phyloP scores from a whole-genome alignment of 139 green algal species.

The Micromonas pusilla region DNA sequence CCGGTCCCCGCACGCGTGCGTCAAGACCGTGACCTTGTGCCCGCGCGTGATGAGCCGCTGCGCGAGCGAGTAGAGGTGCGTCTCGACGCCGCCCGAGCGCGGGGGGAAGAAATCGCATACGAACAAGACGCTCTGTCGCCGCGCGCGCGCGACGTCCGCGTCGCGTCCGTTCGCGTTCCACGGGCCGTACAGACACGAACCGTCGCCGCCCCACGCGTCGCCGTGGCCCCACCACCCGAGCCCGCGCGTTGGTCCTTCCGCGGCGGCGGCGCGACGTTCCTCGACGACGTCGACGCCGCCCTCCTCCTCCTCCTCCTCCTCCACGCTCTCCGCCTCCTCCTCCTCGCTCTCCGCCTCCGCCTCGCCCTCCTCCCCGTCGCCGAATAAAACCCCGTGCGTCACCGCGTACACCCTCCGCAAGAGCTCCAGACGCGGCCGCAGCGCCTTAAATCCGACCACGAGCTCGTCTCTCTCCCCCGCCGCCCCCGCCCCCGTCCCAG shows the following conservation, averaged over 20 bases:
- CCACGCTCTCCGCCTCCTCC: neutral
- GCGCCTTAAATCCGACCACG: neutral
- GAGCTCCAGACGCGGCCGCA: neutral
- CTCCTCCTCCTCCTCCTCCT: neutral
- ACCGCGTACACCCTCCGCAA: neutral
- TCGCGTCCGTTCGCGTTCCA: too few relatives aligned
- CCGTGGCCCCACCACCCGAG: neutral
- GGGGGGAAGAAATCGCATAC: slow-evolving; percentile 97
- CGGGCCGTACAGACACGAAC: too few relatives aligned
- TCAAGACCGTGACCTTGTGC: slow-evolving; percentile 82
- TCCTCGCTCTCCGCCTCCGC: neutral
- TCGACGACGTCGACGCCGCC: neutral
- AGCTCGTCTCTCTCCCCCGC: neutral
- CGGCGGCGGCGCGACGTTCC: too few relatives aligned
- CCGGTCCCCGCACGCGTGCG: slow-evolving; percentile 64
- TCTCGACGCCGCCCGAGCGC: slow-evolving; percentile 89
- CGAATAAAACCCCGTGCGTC: neutral
- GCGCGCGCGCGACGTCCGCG: neutral
- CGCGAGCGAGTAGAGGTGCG: slow-evolving; percentile 88
- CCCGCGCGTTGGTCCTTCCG: too few relatives aligned
- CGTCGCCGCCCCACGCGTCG: neutral
- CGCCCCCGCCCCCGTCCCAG: neutral
- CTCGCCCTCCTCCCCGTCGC: neutral
- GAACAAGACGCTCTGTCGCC: slow-evolving; percentile 57
- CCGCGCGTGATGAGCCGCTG: slow-evolving; percentile 74